A percentile compares a stretch with the other conserved stretches of the same genome.
phyloP scores from a whole-genome alignment of 1,284 basidiomycete genomes.

The Cryptococcus maquisensis region DNA sequence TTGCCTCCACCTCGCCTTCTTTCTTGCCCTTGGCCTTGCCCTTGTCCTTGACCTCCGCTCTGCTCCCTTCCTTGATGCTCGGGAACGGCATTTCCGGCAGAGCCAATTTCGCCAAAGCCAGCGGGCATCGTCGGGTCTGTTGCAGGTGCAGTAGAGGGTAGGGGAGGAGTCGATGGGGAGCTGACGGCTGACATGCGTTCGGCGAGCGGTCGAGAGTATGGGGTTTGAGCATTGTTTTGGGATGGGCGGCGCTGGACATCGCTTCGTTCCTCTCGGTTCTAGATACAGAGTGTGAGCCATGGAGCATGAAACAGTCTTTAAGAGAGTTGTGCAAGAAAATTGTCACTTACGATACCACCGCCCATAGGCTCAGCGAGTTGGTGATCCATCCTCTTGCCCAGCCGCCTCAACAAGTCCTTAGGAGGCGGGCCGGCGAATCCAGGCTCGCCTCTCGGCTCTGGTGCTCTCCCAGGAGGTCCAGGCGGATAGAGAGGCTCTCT shows the following conservation, averaged over 20 bases:
- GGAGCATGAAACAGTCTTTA: not conserved
- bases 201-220: not conserved
- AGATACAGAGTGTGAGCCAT: not conserved
- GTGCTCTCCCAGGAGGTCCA: not conserved
- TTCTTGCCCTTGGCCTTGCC: not conserved
- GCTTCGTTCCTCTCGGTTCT: not conserved
- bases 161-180: not conserved
- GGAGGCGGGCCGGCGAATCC: not conserved
- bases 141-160: too few relatives aligned
- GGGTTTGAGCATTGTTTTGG: not conserved
- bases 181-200: not conserved
- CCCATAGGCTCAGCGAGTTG: not conserved
- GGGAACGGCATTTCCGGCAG: too few relatives aligned
- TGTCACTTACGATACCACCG: not conserved
- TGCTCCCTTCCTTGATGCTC: not conserved
- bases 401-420: not conserved
- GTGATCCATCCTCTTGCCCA: not conserved
- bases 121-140: too few relatives aligned
- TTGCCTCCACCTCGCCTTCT: not conserved
- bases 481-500: not conserved
- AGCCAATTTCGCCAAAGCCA: too few relatives aligned
- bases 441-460: not conserved
- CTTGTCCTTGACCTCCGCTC: not conserved
- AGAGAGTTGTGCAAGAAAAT: not conserved
- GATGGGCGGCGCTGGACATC: not conserved